Evolutionary conservation across 2,329 filamentous ascomycete species (phyloP).

Genomic region (Pseudogymnoascus sp.): DNA sequence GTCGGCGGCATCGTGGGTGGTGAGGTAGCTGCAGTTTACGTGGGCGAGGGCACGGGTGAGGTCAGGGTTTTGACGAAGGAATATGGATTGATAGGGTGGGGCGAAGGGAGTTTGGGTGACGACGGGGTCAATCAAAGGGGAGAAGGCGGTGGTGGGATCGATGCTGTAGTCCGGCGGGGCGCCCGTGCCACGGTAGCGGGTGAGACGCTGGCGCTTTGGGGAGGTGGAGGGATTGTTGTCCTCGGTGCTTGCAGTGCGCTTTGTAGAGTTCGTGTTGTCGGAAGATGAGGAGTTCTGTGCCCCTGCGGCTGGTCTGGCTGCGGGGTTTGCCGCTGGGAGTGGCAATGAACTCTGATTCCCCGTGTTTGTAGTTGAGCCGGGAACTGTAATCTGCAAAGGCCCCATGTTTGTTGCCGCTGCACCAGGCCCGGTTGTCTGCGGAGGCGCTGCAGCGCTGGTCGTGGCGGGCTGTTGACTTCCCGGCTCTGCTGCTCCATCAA

Average conservation of each 20-base stretch:
- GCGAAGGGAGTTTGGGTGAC: slow-evolving; percentile 12
- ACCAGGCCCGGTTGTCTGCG: not conserved
- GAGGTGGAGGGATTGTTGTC: not conserved
- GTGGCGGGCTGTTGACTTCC: not conserved
- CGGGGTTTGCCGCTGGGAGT: not conserved
- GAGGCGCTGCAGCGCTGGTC: not conserved
- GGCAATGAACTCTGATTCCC: not conserved
- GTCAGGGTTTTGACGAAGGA: slow-evolving; percentile 9
- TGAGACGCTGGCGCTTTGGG: not conserved
- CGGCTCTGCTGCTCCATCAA: not conserved
- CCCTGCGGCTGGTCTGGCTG: no score
- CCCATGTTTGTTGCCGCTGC: not conserved
- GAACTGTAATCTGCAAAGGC: not conserved
- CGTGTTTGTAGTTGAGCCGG: not conserved
- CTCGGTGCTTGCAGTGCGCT: not conserved
- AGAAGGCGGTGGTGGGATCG: not conserved
- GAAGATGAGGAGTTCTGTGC: not conserved
- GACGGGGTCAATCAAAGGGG: not conserved
- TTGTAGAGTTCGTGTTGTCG: not conserved
- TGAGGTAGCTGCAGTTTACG: slow-evolving; percentile 51
- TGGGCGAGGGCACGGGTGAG: slow-evolving; percentile 30
- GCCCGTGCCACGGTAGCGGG: not conserved
- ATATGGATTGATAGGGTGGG: slow-evolving; percentile 15
- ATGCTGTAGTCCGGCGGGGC: not conserved
- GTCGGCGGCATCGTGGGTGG: slow-evolving; percentile 37